phyloP scores from a whole-genome alignment of 2,329 filamentous ascomycete genomes.

The Cladosporium sp. region DNA sequence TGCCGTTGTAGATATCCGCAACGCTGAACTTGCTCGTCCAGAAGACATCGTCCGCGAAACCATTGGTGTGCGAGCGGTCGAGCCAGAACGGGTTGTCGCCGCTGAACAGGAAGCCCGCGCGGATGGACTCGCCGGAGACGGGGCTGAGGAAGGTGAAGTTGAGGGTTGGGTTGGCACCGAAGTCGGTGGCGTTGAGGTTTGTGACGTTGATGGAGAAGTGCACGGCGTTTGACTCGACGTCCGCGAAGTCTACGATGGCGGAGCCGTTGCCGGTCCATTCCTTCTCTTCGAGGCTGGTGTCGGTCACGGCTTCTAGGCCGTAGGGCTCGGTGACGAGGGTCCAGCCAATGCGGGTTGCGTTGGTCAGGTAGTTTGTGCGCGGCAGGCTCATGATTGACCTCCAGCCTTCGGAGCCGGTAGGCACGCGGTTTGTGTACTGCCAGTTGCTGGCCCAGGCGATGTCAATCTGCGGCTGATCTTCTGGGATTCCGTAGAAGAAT shows the following conservation, averaged over 20 bases:
- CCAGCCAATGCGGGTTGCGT: slow-evolving; percentile 53
- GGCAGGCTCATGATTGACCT: slow-evolving; percentile 55
- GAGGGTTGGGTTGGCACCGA: slow-evolving; percentile 37
- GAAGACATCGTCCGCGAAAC: slow-evolving; percentile 52
- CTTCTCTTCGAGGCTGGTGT: slow-evolving; percentile 45
- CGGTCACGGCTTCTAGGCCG: slow-evolving; percentile 50
- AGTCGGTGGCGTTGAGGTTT: slow-evolving; percentile 33
- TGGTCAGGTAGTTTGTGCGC: slow-evolving; percentile 53
- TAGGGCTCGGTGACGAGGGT: slow-evolving; percentile 54
- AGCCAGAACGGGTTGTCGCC: slow-evolving; percentile 50
- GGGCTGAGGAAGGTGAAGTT: slow-evolving; percentile 56
- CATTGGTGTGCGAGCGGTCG: slow-evolving; percentile 50
- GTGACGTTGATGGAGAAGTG: slow-evolving; percentile 57
- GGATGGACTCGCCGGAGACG: slow-evolving; percentile 49
- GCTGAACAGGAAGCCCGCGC: slow-evolving; percentile 51
- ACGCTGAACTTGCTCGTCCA: slow-evolving; percentile 56
- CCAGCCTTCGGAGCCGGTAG: slow-evolving; percentile 57
- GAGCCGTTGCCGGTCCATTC: slow-evolving; percentile 50
- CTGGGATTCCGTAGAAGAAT: slow-evolving; percentile 52
- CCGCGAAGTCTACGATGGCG: slow-evolving; percentile 53
- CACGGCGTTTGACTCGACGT: slow-evolving; percentile 52
- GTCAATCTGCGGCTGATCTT: slow-evolving; percentile 44
- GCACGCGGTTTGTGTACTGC: slow-evolving; percentile 55
- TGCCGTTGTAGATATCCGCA: slow-evolving; percentile 31
- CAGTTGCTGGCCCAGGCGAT: slow-evolving; percentile 61